Evolutionary conservation across 2,329 filamentous ascomycete species (phyloP), one percentile per base, ranked within the genome.

Genomic region (Didymella sp.): DNA sequence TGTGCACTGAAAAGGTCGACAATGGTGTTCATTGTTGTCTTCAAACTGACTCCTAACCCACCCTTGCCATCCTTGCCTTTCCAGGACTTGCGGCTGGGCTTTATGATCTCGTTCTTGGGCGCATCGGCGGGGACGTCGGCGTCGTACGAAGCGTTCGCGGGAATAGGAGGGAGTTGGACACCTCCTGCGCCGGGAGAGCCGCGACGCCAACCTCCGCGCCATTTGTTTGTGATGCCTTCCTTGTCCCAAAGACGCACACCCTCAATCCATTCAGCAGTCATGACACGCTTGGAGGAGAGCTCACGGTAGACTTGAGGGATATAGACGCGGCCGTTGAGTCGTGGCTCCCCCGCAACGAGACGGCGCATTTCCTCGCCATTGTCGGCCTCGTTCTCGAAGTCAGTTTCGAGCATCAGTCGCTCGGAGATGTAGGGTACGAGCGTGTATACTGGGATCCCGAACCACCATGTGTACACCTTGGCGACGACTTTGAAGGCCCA

Each of bases 181-280:
- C 91, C 89, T 44, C 87, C 84, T 46, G 90, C 88, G 17, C 94
- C 93, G 3, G 91, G 90, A 24, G 90, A 94, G 4, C 91, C 91
- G 59, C 85, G 82, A 15, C 88, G 85, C 79, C 87, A 85, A 6
- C 90, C 90, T 21, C 92, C 93, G 33, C 87, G 79, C 94, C 95
- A 98, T 4, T 85, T 82, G 2, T 84, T 83, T 0, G 87, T 89
- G 71, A 97, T 88, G 50, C 89, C 84, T 55, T 91, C 87, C 74
- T 96, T 96, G 69, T 98, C 94, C 92, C 93, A 96, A 2, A 99
- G 81, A 1, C 93, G 85, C 2, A 96, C 87, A 6, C 95, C 95
- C 77, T 99, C 95, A 57, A 99, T 96, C 95, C 95, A 99, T 75
- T 99, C 95, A 0, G 94, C 92, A 0, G 93, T 96, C 81, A 99